These are phyloP conservation scores for Leptomonas seymouri DNA, from an alignment of 208 protist genomes.

Conservation along the genomic window DNA sequence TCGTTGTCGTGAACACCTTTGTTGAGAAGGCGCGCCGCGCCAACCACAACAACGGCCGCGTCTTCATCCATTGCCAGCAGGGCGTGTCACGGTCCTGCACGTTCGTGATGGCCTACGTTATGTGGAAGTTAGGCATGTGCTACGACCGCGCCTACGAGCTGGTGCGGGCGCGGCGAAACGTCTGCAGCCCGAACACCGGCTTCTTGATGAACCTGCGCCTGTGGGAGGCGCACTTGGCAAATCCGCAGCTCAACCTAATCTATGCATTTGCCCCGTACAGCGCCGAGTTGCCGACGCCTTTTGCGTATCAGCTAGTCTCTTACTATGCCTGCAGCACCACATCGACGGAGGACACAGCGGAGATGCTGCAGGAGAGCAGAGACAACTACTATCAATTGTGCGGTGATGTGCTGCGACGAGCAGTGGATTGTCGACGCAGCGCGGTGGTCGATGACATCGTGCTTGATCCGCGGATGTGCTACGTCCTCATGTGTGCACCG, in stretches of 20 bases:
- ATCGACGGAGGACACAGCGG: background rate
- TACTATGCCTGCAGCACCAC: conserved; percentile 33
- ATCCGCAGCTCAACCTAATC: conserved; percentile 46
- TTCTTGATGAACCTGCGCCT: conserved; percentile 89
- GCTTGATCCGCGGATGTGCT: conserved; percentile 61
- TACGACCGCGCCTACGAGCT: conserved; percentile 86
- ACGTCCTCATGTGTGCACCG: conserved; percentile 53
- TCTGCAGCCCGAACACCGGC: conserved; percentile 91
- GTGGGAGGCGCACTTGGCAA: conserved; percentile 74
- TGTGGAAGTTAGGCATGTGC: conserved; percentile 84
- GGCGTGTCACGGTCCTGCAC: conserved; percentile 92
- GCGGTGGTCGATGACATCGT: conserved; percentile 14
- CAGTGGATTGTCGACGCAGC: conserved; percentile 1
- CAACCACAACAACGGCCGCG: conserved; percentile 49
- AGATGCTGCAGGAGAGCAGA: background rate
- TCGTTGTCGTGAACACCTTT: conserved; percentile 87
- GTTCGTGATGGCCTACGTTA: conserved; percentile 92
- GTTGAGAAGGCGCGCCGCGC: conserved; percentile 65
- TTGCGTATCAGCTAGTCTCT: conserved; percentile 62
- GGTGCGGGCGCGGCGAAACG: conserved; percentile 63
- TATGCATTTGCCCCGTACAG: conserved; percentile 74
- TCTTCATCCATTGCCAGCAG: conserved; percentile 96
- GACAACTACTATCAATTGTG: conserved; percentile 26
- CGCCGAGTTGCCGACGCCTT: conserved; percentile 38
- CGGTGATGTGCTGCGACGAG: conserved; percentile 25